These are phyloP conservation scores for Rhodotorula sp. DNA, from an alignment of 1,284 basidiomycete species.

Conservation along the genomic window DNA sequence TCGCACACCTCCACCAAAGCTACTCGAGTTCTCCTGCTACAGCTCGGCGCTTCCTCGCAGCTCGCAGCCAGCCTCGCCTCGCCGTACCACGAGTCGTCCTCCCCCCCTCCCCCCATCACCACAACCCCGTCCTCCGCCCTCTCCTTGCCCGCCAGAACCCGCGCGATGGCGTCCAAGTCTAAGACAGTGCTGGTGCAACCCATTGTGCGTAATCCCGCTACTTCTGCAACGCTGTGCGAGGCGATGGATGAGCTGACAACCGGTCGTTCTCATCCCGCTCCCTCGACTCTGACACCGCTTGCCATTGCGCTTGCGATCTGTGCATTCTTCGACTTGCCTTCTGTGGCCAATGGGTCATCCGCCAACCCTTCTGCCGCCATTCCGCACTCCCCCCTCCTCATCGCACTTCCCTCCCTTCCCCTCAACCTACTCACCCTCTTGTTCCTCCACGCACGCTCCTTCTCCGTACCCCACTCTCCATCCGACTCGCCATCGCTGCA, in stretches of 20 bases:
- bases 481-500: constrained; percentile 11
- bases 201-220: constrained; percentile 67
- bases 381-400: not conserved
- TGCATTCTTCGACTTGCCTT: not conserved
- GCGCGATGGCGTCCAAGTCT: not conserved
- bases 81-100: not conserved
- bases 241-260: not conserved
- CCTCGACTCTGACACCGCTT: not conserved
- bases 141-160: not conserved
- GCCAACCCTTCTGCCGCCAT: not conserved
- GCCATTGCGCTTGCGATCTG: not conserved
- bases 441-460: not conserved
- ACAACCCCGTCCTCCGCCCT: not conserved
- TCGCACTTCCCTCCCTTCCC: no score
- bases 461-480: constrained; percentile 40
- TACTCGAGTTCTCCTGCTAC: no score
- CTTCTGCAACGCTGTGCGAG: no score
- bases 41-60: no score
- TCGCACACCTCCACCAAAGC: no score
- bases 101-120: not conserved
- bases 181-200: constrained; percentile 89
- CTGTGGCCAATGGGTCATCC: not conserved
- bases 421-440: not conserved
- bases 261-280: not conserved
- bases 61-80: no score